Percentiles rank a stretch among this genome's conserved stretches.
phyloP scores from a whole-genome alignment of 305 asterid genomes.

The Striga hermonthica region DNA sequence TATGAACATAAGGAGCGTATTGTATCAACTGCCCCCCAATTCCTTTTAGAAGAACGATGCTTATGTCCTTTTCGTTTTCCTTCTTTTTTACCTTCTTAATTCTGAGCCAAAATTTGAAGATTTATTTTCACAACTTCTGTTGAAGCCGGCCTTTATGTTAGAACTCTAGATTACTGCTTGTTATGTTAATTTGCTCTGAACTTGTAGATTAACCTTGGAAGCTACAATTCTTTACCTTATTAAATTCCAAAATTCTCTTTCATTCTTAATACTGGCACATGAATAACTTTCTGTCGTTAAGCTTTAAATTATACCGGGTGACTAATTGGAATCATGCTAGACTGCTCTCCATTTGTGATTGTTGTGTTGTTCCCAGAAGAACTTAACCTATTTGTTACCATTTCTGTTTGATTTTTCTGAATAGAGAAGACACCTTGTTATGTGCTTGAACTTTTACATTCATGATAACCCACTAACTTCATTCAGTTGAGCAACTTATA shows the following conservation, averaged over 20 bases:
- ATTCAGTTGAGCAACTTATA: constrained; percentile 12
- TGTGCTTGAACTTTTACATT: constrained; percentile 13
- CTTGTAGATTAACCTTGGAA: constrained; percentile 14
- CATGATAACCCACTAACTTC: constrained; percentile 14
- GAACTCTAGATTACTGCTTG: background rate
- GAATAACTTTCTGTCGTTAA: constrained; percentile 8
- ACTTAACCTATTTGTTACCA: constrained; percentile 13
- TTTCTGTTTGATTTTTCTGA: constrained; percentile 20
- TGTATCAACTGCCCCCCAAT: too few species aligned
- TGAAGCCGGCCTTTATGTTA: background rate
- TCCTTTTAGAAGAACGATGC: too few species aligned
- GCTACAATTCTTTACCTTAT: constrained; percentile 16
- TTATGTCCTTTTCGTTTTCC: background rate
- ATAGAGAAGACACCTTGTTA: background rate
- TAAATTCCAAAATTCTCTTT: background rate
- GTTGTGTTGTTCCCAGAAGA: constrained; percentile 12
- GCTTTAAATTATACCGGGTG: background rate
- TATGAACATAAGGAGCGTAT: background rate
- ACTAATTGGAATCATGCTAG: background rate
- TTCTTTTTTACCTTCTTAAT: background rate
- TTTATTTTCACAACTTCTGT: constrained; percentile 1
- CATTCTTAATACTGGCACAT: constrained; percentile 10
- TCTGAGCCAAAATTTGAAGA: background rate
- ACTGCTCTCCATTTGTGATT: constrained; percentile 10
- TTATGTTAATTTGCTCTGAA: constrained; percentile 13